Evolutionary conservation across 2,329 filamentous ascomycete species (phyloP), one percentile per base, ranked within the genome.

Genomic region (Sarocladiaceae sp.): DNA sequence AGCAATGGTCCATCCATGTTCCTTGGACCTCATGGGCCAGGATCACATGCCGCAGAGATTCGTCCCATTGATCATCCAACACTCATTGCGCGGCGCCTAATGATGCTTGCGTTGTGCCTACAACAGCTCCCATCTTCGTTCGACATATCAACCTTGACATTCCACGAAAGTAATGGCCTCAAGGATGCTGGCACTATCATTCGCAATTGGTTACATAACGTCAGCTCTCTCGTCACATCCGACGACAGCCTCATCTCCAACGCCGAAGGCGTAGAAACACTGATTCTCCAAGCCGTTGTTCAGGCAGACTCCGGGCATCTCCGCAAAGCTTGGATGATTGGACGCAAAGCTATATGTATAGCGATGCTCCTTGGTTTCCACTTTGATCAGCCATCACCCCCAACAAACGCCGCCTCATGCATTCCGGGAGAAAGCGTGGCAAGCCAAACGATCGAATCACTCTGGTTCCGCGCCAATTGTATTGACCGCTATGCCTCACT

Each of bases 261-360:
- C 3, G 59, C 76, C 2, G 78, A 83, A 59, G 79, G 78, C 2
- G 59, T 83, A 1, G 76, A 82, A 60, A 75, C 75, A 47, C 64
- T 83, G 0, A 59, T 75, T 18, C 61, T 83, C 0, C 67, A 78
- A 35, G 68, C 70, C 20, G 62, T 77, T 50, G 79, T 74, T 57
- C 75, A 80, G 51, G 68, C 70, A 33, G 80, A 82, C 53, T 70
- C 69, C 1, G 80, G 80, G 1, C 79, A 79, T 42, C 65, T 81
- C 2, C 73, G 78, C 20, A 76, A 77, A 42, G 68, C 77, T 2
- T 83, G 79, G 79, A 62, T 83, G 22, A 70, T 66, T 7, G 71
- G 70, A 22, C 74, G 79, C 1, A 68, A 77, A 4, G 75, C 76
- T 4, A 62, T 82, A 31, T 71, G 69, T 42, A 65, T 81, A 35